Percentiles rank a stretch among this genome's conserved stretches.
Evolutionary conservation across 129 eudicot species (phyloP).

Genomic region (Mikania micrantha): DNA sequence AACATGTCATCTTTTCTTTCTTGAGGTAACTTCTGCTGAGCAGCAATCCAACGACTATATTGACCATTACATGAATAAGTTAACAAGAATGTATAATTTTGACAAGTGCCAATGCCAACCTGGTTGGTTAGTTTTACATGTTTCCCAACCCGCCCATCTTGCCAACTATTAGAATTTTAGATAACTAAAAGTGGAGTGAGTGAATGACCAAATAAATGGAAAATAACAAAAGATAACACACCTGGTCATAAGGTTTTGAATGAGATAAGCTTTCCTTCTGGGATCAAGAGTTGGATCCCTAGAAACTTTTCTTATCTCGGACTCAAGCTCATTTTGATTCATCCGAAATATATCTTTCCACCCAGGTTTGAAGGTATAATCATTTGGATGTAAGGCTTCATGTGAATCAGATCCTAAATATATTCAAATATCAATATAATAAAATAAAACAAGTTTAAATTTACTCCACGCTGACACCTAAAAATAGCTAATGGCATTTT

Average conservation of each 20-base stretch:
- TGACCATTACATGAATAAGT: constrained; percentile 2
- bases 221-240: constrained; percentile 20
- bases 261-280: constrained; percentile 94
- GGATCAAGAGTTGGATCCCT: constrained; percentile 98
- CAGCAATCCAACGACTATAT: constrained; percentile 88
- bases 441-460: background rate
- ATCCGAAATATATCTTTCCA: constrained; percentile 98
- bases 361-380: constrained; percentile 91
- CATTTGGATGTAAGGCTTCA: constrained; percentile 73
- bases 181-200: background rate
- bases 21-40: constrained; percentile 83
- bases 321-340: constrained; percentile 98
- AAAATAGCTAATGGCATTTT: background rate
- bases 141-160: background rate
- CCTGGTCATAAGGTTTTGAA: constrained; percentile 99
- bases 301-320: constrained; percentile 96
- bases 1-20: constrained; percentile 50
- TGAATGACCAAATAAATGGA: background rate
- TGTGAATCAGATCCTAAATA: constrained; percentile 49
- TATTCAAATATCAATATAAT: background rate
- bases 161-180: background rate
- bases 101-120: background rate
- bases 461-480: background rate
- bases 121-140: background rate
- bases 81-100: background rate